Conservation (phyloP, 331 rosid genomes). For the Saraca asoca region DNA sequence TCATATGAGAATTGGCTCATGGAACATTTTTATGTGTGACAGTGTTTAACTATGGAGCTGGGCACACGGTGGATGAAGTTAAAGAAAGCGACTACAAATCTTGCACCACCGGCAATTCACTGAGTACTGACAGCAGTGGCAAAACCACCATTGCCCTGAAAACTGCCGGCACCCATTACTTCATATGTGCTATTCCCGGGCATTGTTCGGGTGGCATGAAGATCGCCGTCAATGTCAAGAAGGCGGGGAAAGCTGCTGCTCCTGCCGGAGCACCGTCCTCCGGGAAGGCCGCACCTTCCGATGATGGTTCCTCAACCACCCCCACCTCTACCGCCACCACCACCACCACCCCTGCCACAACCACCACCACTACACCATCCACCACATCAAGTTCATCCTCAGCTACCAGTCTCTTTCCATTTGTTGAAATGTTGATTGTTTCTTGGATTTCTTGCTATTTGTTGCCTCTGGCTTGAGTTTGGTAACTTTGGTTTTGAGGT, state of each 20-base stretch:
- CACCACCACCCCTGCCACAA: too few species aligned
- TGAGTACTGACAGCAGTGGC: conserved; percentile 70
- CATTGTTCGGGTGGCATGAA: conserved; percentile 92
- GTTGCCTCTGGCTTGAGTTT: conserved; percentile 36
- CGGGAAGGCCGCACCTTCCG: conserved; percentile 33
- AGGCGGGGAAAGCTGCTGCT: not conserved
- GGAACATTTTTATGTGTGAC: not conserved
- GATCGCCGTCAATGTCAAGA: conserved; percentile 63
- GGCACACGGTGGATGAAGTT: conserved; percentile 91
- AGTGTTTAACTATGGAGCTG: conserved; percentile 80
- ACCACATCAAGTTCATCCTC: conserved; percentile 37
- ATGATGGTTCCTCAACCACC: conserved; percentile 24
- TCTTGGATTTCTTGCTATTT: conserved; percentile 36
- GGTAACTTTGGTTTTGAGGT: not conserved
- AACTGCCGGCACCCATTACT: conserved; percentile 73
- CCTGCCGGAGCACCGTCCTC: conserved; percentile 26
- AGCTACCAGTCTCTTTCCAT: conserved; percentile 30
- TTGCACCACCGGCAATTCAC: conserved; percentile 63
- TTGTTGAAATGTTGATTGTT: conserved; percentile 36
- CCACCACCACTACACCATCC: too few species aligned
- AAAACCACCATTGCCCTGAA: conserved; percentile 72
- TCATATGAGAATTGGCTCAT: too few species aligned
- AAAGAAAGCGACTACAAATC: conserved; percentile 65
- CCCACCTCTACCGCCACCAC: conserved; percentile 17
- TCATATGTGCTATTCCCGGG: conserved; percentile 59